A percentile compares a stretch with the other conserved stretches of the same genome.
Conservation (phyloP, 148 eudicot genomes). For the Amaranthus cruentus region DNA sequence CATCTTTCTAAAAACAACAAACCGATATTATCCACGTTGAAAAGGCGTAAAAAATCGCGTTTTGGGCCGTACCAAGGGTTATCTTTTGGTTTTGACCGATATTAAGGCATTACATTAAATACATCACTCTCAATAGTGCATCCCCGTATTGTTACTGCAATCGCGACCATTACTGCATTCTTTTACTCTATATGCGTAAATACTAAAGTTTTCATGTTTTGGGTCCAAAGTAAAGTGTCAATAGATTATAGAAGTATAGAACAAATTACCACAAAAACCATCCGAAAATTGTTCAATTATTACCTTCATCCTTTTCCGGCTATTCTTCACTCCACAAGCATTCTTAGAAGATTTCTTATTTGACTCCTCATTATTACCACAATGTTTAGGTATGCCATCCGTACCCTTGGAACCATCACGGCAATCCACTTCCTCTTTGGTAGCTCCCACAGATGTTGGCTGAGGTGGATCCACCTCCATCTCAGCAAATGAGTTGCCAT, state of each 20-base stretch:
- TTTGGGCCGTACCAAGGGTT: no score
- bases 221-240: no score
- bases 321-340: conserved; percentile 34
- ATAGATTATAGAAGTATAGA: neutral
- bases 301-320: conserved; percentile 64
- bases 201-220: no score
- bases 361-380: conserved; percentile 18
- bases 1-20: no score
- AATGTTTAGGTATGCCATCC: conserved; percentile 13
- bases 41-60: no score
- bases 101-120: no score
- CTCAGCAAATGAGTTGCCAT: conserved; percentile 29
- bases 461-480: conserved; percentile 33
- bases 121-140: no score
- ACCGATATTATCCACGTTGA: no score
- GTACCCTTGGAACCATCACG: conserved; percentile 27
- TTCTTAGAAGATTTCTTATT: conserved; percentile 33
- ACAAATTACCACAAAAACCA: neutral
- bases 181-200: no score
- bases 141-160: no score
- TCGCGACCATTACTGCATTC: no score
- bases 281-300: neutral
- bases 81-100: no score
- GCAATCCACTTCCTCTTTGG: conserved; percentile 40
- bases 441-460: conserved; percentile 15